Evolutionary conservation across 2,329 filamentous ascomycete species (phyloP).

Genomic region (Neopestalotiopsis sp.): DNA sequence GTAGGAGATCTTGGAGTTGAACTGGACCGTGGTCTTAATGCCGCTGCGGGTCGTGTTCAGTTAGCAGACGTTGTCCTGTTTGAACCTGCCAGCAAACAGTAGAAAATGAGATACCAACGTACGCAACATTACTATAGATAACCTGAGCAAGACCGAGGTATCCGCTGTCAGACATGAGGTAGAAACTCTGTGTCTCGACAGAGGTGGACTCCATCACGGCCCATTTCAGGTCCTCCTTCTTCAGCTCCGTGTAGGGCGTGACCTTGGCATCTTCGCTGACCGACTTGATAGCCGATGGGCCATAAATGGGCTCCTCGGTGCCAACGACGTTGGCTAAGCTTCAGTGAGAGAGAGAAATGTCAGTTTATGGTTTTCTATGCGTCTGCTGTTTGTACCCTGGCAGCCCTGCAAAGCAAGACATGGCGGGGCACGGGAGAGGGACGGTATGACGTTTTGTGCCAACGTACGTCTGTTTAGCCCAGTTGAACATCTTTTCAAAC

Average conservation of each 20-base stretch:
- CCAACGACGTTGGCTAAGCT: slow-evolving; percentile 83
- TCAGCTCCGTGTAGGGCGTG: slow-evolving; percentile 80
- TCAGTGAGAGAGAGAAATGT: slow-evolving; percentile 26
- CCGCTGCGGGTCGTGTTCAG: slow-evolving; percentile 62
- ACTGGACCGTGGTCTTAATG: slow-evolving; percentile 88
- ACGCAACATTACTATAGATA: slow-evolving; percentile 98
- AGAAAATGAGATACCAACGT: slow-evolving; percentile 43
- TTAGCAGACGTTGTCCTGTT: neutral
- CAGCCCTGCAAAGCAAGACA: slow-evolving; percentile 18
- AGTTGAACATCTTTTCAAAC: slow-evolving; percentile 78
- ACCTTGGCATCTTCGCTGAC: slow-evolving; percentile 81
- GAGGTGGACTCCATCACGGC: slow-evolving; percentile 78
- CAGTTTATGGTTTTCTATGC: slow-evolving; percentile 23
- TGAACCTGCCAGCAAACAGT: neutral
- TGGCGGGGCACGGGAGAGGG: slow-evolving; percentile 13
- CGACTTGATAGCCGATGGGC: slow-evolving; percentile 83
- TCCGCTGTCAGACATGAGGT: slow-evolving; percentile 81
- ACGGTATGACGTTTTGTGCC: slow-evolving; percentile 1
- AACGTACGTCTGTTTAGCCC: slow-evolving; percentile 88
- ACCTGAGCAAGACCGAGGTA: slow-evolving; percentile 82
- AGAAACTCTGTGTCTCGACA: slow-evolving; percentile 96
- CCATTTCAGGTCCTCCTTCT: slow-evolving; percentile 84
- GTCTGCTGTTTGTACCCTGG: neutral
- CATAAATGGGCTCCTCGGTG: slow-evolving; percentile 96
- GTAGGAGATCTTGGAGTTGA: slow-evolving; percentile 93